Evolutionary conservation across 805 yeast species (phyloP).

Genomic region (Suhomyces prunicola): DNA sequence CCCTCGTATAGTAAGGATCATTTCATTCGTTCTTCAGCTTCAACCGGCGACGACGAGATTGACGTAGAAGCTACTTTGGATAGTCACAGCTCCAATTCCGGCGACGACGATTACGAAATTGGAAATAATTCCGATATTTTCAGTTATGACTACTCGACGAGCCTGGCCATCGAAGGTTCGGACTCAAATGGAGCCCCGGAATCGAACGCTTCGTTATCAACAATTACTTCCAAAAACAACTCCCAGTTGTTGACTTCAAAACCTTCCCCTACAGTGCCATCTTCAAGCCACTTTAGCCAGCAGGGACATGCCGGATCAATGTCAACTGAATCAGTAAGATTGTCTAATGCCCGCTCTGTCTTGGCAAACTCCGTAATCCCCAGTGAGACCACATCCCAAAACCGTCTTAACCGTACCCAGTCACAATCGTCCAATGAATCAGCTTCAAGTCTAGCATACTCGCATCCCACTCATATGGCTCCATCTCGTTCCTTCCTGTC

Average conservation of each 20-base stretch:
- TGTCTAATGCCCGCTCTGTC: neutral
- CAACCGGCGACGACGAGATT: constrained; percentile 1
- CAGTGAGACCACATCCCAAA: neutral
- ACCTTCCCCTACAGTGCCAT: neutral
- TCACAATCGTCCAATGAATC: constrained; percentile 1
- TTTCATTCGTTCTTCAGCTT: constrained; percentile 3
- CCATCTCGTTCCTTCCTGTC: neutral
- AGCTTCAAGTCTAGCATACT: neutral
- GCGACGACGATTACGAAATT: constrained; percentile 1
- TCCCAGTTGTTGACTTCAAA: neutral
- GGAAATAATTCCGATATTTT: constrained; percentile 1
- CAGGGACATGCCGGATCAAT: neutral
- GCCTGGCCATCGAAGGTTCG: neutral
- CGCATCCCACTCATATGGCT: neutral
- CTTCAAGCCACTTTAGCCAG: neutral
- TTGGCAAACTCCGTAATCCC: neutral
- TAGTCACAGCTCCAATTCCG: constrained; percentile 1
- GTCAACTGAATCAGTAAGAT: neutral
- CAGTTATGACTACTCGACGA: neutral
- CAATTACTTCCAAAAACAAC: constrained; percentile 10
- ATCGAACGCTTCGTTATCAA: constrained; percentile 8
- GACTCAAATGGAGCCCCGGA: neutral
- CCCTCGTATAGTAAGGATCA: constrained; percentile 11
- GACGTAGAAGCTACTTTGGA: neutral
- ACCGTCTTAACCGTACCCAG: neutral